Base-by-base conservation (phyloP, 2,329 filamentous ascomycete genomes). In the Ambrosiella beaveri region DNA sequence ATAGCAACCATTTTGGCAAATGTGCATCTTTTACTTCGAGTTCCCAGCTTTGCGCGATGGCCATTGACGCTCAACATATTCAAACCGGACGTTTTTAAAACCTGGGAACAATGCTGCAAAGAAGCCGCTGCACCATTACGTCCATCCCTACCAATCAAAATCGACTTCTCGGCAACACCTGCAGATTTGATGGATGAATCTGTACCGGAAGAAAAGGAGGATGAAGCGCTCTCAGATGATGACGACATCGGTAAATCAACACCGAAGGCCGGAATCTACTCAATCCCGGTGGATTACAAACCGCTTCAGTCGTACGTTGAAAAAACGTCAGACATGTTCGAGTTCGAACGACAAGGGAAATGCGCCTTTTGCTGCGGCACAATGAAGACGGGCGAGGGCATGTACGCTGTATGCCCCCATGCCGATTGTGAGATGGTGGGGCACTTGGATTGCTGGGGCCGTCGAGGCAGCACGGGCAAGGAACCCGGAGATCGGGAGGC, bases 1-100 rank as follows among this genome's bases (percentile, higher is more conserved):
- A 67, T 95, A 50, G 76, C 72, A 27, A 85, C 85, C 2, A 76
- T 88, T 44, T 68, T 97, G 36, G 83, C 84, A 2, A 93, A 95
- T 64, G 69, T 97, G 35, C 86, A 95, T 67, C 73, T 93, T 2
- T 74, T 98, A 0, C 75, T 95, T 1, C 78, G 85, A 0, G 86
- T 89, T 1, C 77, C 80, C 1, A 93, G 87, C 68, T 97, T 97
- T 67, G 73, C 75, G 13, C 74, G 82, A 51, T 95, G 89, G 91
- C 91, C 91, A 17, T 73, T 98, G 57, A 79, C 79, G 57, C 67
- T 96, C 52, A 82, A 86, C 27, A 91, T 97, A 69, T 91, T 95
- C 63, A 75, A 75, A 1, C 71, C 73, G 2, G 86, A 91, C 60
- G 82, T 88, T 0, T 77, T 85, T 64, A 71, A 71, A 17, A 75